A percentile compares a stretch with the other conserved stretches of the same genome.
Evolutionary conservation across 2,329 filamentous ascomycete species (phyloP).

Genomic region (Magnaporthiopsis rhizophila): DNA sequence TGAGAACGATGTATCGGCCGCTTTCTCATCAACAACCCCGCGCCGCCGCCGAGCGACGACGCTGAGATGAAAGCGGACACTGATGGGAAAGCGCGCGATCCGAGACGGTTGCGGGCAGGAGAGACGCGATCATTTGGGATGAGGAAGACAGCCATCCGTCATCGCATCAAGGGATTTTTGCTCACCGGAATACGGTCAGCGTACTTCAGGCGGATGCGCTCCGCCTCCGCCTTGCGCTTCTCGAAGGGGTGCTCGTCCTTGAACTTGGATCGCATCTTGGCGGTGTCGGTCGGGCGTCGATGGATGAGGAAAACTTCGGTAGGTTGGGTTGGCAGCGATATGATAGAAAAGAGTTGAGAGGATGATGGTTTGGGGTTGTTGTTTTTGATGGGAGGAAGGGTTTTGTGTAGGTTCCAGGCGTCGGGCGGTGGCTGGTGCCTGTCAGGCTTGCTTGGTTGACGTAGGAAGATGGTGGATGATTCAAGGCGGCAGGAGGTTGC

Average conservation of each 20-base stretch:
- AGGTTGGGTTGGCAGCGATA: background rate
- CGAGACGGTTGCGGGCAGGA: background rate
- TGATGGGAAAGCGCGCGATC: conserved; percentile 1
- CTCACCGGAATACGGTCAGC: conserved; percentile 94
- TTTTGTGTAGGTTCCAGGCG: background rate
- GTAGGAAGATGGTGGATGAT: no score
- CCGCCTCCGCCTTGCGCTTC: conserved; percentile 99
- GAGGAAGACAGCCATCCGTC: conserved; percentile 5
- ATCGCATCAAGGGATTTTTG: conserved; percentile 18
- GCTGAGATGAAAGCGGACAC: background rate
- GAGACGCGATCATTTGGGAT: background rate
- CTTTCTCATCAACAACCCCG: background rate
- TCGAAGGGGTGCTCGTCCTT: conserved; percentile 99
- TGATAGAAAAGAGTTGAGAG: background rate
- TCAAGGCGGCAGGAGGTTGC: no score
- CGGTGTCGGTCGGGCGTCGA: conserved; percentile 19
- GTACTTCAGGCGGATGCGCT: conserved; percentile 99
- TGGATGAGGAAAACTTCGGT: background rate
- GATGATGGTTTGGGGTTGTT: background rate
- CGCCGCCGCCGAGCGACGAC: background rate
- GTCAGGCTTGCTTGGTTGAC: background rate
- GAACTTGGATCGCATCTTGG: conserved; percentile 95
- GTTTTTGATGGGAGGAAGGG: no score
- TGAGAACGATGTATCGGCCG: no score
- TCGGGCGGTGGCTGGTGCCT: background rate